Percentiles rank a stretch among this genome's conserved stretches.
These are phyloP conservation scores for Arachnopeziza araneosa DNA, from an alignment of 2,329 filamentous ascomycete genomes.

Conservation along the genomic window DNA sequence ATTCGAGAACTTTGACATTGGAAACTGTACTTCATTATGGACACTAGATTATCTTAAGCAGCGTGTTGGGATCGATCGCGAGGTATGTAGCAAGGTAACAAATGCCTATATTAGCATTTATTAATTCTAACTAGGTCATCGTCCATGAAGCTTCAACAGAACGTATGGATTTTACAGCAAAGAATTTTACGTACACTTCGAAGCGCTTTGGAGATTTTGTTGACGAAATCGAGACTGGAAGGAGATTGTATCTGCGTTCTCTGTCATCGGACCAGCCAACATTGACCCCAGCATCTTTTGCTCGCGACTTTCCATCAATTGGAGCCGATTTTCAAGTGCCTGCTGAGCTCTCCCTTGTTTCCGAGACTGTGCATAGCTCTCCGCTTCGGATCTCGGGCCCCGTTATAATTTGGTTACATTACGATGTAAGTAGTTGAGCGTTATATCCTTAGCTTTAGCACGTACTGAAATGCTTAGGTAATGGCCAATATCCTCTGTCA, in stretches of 20 bases:
- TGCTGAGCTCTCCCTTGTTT: constrained; percentile 50
- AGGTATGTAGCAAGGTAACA: constrained; percentile 38
- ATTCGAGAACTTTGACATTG: constrained; percentile 60
- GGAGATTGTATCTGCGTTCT: constrained; percentile 70
- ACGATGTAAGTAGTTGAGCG: constrained; percentile 53
- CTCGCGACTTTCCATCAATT: constrained; percentile 65
- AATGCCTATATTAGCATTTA: background rate
- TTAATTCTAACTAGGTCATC: constrained; percentile 49
- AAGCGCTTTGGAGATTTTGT: constrained; percentile 64
- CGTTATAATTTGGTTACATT: constrained; percentile 86
- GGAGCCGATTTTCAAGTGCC: constrained; percentile 67
- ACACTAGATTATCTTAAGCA: constrained; percentile 60
- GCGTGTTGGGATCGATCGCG: constrained; percentile 53
- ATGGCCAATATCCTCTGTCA: constrained; percentile 87
- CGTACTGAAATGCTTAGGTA: constrained; percentile 45
- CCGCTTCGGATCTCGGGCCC: constrained; percentile 73
- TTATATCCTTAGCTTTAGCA: background rate
- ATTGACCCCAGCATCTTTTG: constrained; percentile 63
- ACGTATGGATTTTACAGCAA: constrained; percentile 74
- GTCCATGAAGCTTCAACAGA: constrained; percentile 63
- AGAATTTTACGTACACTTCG: constrained; percentile 75
- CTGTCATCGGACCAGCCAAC: constrained; percentile 65
- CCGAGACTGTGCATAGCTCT: constrained; percentile 66
- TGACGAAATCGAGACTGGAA: constrained; percentile 50
- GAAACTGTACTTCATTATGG: constrained; percentile 63